These are phyloP conservation scores for Dillenia suffruticosa DNA, from an alignment of 164 flowering plant genomes.

Conservation along the genomic window DNA sequence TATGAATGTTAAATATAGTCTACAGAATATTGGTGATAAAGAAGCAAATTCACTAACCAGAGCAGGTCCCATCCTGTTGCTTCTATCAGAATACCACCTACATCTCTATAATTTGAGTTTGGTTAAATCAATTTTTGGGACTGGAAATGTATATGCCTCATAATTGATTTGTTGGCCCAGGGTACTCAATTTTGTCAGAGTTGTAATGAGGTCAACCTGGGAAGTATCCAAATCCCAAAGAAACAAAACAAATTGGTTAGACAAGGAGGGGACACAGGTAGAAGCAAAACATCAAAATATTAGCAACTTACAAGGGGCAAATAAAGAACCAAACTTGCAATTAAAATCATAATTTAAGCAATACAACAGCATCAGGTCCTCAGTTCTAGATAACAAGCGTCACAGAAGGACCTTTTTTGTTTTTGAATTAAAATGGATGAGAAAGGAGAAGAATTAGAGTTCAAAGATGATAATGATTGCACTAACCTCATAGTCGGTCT, in stretches of 20 bases:
- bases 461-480: background rate
- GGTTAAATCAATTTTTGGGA: slow-evolving; percentile 53
- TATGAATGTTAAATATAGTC: too few species aligned
- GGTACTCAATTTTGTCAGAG: slow-evolving; percentile 74
- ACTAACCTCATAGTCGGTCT: slow-evolving; percentile 88
- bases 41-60: background rate
- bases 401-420: too few species aligned
- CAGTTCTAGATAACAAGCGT: too few species aligned
- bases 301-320: too few species aligned
- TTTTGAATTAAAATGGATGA: too few species aligned
- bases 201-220: slow-evolving; percentile 90
- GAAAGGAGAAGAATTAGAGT: too few species aligned
- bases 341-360: too few species aligned
- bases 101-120: slow-evolving; percentile 63
- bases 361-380: too few species aligned
- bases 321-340: too few species aligned
- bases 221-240: slow-evolving; percentile 4
- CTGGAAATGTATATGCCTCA: slow-evolving; percentile 86
- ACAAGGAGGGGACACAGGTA: background rate
- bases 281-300: background rate
- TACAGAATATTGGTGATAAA: too few species aligned
- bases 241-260: background rate
- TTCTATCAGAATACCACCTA: background rate
- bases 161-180: slow-evolving; percentile 84
- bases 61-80: background rate